These are phyloP conservation scores for Pistacia vera DNA, from an alignment of 345 rosid species.

Conservation along the genomic window DNA sequence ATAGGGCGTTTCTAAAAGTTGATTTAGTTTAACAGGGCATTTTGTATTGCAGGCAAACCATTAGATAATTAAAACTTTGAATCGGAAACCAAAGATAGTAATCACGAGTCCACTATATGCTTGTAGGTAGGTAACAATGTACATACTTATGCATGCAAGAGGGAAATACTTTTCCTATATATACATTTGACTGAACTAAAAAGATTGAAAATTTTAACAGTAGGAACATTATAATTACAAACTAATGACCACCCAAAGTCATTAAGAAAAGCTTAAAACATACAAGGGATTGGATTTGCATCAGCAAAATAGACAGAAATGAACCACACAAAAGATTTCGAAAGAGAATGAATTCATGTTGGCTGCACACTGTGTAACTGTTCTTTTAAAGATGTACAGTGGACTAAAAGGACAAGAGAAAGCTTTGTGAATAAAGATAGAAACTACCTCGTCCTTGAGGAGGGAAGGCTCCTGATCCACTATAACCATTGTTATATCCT, in stretches of 20 bases:
- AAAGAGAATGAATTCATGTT: not conserved
- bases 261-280: not conserved
- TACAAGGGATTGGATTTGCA: too few species aligned
- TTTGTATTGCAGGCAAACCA: too few species aligned
- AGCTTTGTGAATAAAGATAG: slow-evolving; percentile 1
- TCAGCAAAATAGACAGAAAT: not conserved
- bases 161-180: not conserved
- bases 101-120: too few species aligned
- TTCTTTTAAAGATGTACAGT: not conserved
- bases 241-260: not conserved
- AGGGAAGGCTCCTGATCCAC: slow-evolving; percentile 22
- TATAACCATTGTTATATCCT: slow-evolving; percentile 21
- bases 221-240: not conserved
- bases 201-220: not conserved
- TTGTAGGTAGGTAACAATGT: too few species aligned
- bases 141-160: too few species aligned
- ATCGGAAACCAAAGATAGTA: too few species aligned
- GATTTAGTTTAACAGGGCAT: not conserved
- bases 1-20: not conserved
- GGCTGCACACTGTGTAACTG: not conserved
- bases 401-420: slow-evolving; percentile 1
- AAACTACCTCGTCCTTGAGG: slow-evolving; percentile 20
- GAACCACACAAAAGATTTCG: not conserved
- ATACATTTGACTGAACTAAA: not conserved
- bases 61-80: too few species aligned